These are phyloP conservation scores for Puccinia triticina DNA, from an alignment of 1,284 basidiomycete species.

Conservation along the genomic window DNA sequence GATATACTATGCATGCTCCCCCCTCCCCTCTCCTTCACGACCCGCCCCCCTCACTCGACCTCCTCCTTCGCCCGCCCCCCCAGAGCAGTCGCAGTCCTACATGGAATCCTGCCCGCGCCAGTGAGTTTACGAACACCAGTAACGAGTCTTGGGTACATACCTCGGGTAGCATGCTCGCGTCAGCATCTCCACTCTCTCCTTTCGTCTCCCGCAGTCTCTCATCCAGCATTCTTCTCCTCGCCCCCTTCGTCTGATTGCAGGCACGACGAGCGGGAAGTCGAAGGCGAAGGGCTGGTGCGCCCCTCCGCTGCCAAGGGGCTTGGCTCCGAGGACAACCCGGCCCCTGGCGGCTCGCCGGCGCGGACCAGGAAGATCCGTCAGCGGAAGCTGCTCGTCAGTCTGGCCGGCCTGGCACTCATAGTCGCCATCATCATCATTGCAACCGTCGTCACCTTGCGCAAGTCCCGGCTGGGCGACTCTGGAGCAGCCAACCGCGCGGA, in stretches of 20 bases:
- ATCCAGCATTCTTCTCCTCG: too few species aligned
- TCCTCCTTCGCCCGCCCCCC: too few species aligned
- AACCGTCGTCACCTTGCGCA: slow-evolving; percentile 27
- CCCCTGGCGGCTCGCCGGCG: not conserved
- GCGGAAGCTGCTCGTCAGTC: slow-evolving; percentile 10
- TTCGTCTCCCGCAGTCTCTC: too few species aligned
- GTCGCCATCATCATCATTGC: slow-evolving; percentile 20
- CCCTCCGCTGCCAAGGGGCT: not conserved
- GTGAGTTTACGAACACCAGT: slow-evolving; percentile 24
- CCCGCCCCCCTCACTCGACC: too few species aligned
- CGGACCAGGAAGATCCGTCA: not conserved
- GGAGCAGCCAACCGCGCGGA: not conserved
- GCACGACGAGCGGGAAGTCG: slow-evolving; percentile 26
- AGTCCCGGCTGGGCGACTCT: not conserved
- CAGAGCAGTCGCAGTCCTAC: slow-evolving; percentile 6
- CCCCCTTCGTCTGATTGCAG: not conserved
- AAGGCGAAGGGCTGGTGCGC: slow-evolving; percentile 24
- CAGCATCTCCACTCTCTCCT: not conserved
- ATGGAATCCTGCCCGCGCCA: slow-evolving; percentile 12
- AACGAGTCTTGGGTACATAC: not conserved
- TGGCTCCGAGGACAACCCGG: not conserved
- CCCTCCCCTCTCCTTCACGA: too few species aligned
- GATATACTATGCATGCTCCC: too few species aligned
- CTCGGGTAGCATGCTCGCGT: slow-evolving; percentile 24
- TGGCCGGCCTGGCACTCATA: not conserved